Evolutionary conservation across 352 stramenopile genomes (phyloP), one percentile per base, ranked within the genome.

Genomic region (Pythium grandisporangium): DNA sequence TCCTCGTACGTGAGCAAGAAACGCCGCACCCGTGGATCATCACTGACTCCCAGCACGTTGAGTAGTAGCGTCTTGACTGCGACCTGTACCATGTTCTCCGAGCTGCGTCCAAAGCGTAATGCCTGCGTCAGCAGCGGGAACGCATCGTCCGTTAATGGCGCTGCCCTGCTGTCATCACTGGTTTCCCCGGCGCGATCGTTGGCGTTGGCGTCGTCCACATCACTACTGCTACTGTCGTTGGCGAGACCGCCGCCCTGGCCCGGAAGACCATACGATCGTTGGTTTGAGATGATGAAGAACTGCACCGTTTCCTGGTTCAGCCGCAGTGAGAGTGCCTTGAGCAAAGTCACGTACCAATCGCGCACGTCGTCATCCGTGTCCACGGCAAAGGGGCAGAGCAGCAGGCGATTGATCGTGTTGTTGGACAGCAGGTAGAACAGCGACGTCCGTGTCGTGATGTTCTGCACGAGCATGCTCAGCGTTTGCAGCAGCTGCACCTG

Each of bases 351-450:
- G 58, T 82, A 95, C 77, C 79, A 91, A 60, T 92, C 83, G 23
- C 80, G 70, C 38, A 95, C 78, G 53, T 95, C 83, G 61, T 95
- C 83, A 44, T 86, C 60, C 10, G 34, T 23, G 12, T 84, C 66
- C 20, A 77, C 58, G 14, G 65, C 65, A 53, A 87, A 86, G 5
- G 71, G 74, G 39, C 70, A 89, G 54, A 84, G 72, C 24, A 91
- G 94, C 43, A 98, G 66, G 36, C 92, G 70, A 64, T 98, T 98
- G 40, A 98, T 70, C 46, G 93, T 82, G 57, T 97, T 97, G 64
- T 97, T 97, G 22, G 84, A 97, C 24, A 98, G 56, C 22, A 98
- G 74, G 60, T 96, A 98, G 58, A 96, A 97, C 4, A 98, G 66
- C 36, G 84, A 96, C 41, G 84, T 91, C 42, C 71, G 67, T 35